Evolutionary conservation across 163 green algal genomes (phyloP), one percentile per base, ranked within the genome.

Genomic region (Scenedesmus sp.): DNA sequence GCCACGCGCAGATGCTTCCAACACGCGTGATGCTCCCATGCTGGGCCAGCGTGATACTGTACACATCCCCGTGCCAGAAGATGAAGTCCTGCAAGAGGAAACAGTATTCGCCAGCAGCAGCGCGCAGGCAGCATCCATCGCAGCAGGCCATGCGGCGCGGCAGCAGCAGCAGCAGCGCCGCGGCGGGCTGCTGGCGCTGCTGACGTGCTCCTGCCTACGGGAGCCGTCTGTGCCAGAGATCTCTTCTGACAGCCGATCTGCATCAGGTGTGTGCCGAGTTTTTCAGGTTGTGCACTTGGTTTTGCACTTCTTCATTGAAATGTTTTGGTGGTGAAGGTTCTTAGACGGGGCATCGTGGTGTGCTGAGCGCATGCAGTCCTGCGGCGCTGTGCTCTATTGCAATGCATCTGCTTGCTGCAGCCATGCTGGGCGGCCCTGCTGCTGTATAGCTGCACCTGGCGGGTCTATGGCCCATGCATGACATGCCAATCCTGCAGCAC

Each of bases 31-130:
- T 23, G 52, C 66, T 34, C 26, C 66, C 2, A 18, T 76, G 66
- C 16, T 76, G 16, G 12, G 16, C 66, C 66, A 76, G 16, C 56
- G n/a, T 57, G 52, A 54, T 18, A 74, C 23, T 52, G 16, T 88
- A 57, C 57, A 88, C n/a, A 54, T 88, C 23, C 70, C 83, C n/a
- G 83, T 88, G 9, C 83, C 83, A 76, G 83, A 88, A 77, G 57
- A 88, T 73, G 83, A 88, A 13, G 83, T 88, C 57, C 20, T 88
- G 54, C 16, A 66, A 8, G 57, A 59, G 1, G 82, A 70, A 16
- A 59, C 82, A 5, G 54, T 34, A 0, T 70, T 64, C 57, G 23
- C 83, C 13, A 52, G 23, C 83, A 60, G 83, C 57, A n/a, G 3
- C 20, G 12, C 56, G 57, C 54, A 87, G 82, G 26, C 57, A 70